phyloP scores from a whole-genome alignment of 2,329 filamentous ascomycete species.

The Epichloe glyceriae region DNA sequence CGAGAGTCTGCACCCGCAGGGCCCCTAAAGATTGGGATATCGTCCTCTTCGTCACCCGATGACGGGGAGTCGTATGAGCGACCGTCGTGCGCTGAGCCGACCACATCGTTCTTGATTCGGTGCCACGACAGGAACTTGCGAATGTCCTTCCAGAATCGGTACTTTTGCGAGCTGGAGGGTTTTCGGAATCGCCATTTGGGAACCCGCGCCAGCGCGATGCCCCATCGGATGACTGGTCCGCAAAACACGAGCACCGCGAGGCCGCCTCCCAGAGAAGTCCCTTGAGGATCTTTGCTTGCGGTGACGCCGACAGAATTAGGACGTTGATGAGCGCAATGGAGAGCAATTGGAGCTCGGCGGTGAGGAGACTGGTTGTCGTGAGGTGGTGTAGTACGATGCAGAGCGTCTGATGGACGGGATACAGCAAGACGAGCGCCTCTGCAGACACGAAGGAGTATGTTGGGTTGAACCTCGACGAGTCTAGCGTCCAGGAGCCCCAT shows the following conservation, averaged over 20 bases:
- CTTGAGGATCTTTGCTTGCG: conserved; percentile 76
- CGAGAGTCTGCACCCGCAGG: conserved; percentile 19
- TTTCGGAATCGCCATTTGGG: conserved; percentile 81
- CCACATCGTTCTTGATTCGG: conserved; percentile 29
- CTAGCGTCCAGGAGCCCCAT: conserved; percentile 13
- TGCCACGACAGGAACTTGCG: conserved; percentile 32
- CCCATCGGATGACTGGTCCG: conserved; percentile 65
- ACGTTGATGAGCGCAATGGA: conserved; percentile 74
- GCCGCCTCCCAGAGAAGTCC: conserved; percentile 76
- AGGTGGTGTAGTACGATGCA: conserved; percentile 63
- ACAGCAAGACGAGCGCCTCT: conserved; percentile 54
- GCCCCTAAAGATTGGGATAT: conserved; percentile 9
- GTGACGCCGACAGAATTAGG: conserved; percentile 61
- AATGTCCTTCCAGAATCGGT: conserved; percentile 24
- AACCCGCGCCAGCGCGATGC: conserved; percentile 72
- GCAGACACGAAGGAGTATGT: conserved; percentile 22
- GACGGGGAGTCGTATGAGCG: conserved; percentile 17
- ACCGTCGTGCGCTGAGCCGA: conserved; percentile 20
- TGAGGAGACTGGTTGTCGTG: conserved; percentile 77
- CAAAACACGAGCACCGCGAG: conserved; percentile 62
- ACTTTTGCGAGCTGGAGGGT: conserved; percentile 25
- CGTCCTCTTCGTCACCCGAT: conserved; percentile 21
- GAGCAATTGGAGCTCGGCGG: conserved; percentile 77
- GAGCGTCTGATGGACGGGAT: conserved; percentile 71
- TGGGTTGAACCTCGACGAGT: conserved; percentile 26